phyloP scores from a whole-genome alignment of 2,329 filamentous ascomycete species.

The Alternaria arbusti region DNA sequence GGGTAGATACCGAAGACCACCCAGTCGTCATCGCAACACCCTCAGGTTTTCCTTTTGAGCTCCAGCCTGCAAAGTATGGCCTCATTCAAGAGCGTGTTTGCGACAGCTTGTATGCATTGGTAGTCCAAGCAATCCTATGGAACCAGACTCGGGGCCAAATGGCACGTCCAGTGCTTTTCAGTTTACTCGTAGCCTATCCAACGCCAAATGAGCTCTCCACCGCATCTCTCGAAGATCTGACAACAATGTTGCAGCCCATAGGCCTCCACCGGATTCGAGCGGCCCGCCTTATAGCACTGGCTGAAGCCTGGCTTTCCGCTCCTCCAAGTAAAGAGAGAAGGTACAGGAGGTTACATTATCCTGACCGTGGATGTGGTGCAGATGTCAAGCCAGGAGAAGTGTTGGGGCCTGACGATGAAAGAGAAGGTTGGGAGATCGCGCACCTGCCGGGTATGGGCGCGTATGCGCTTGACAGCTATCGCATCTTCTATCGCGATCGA shows the following conservation, averaged over 20 bases:
- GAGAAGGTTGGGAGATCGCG: slow-evolving; percentile 78
- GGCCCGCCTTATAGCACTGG: slow-evolving; percentile 71
- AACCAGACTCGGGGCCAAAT: slow-evolving; percentile 77
- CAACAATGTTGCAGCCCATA: slow-evolving; percentile 28
- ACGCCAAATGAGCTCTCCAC: slow-evolving; percentile 66
- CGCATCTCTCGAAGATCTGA: slow-evolving; percentile 26
- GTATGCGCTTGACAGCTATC: slow-evolving; percentile 89
- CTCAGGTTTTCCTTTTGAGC: slow-evolving; percentile 26
- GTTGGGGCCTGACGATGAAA: slow-evolving; percentile 43
- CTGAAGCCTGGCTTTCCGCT: slow-evolving; percentile 68
- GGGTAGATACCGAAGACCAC: slow-evolving; percentile 15
- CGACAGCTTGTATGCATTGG: slow-evolving; percentile 76
- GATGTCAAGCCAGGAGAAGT: slow-evolving; percentile 55
- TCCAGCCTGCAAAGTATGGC: slow-evolving; percentile 63
- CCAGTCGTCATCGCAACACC: slow-evolving; percentile 22
- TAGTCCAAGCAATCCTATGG: slow-evolving; percentile 83
- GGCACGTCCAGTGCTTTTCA: slow-evolving; percentile 77
- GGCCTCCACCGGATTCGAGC: slow-evolving; percentile 59
- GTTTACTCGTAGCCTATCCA: slow-evolving; percentile 71
- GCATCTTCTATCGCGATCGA: slow-evolving; percentile 88
- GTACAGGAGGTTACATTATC: slow-evolving; percentile 60
- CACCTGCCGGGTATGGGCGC: slow-evolving; percentile 76
- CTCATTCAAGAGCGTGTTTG: slow-evolving; percentile 84
- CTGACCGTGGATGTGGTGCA: slow-evolving; percentile 19
- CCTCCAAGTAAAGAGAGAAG: slow-evolving; percentile 67